Evolutionary conservation across 1,284 basidiomycete species (phyloP).

Genomic region (Earliella scabrosa): DNA sequence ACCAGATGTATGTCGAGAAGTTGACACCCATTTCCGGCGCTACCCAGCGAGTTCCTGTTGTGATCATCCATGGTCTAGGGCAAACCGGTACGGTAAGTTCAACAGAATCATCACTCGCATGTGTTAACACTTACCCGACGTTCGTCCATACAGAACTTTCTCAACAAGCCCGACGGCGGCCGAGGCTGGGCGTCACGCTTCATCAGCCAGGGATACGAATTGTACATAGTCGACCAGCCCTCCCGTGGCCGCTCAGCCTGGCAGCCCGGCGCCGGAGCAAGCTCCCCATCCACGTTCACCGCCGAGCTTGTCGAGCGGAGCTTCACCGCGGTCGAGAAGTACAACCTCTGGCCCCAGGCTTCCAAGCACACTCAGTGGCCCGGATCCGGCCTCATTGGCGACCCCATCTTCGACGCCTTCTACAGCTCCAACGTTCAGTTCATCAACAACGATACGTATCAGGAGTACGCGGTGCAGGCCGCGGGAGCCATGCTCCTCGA

Average conservation of each 20-base stretch:
- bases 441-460: neutral
- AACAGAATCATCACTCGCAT: too few species aligned
- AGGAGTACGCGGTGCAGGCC: neutral
- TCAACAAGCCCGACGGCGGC: neutral
- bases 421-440: neutral
- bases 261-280: neutral
- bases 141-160: neutral
- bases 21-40: neutral
- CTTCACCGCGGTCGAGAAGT: neutral
- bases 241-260: neutral
- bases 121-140: neutral
- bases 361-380: neutral
- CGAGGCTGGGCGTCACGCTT: neutral
- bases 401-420: neutral
- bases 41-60: neutral
- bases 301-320: neutral
- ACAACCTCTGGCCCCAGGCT: neutral
- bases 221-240: neutral
- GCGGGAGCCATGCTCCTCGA: neutral
- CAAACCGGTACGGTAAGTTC: neutral
- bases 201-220: neutral
- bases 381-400: neutral
- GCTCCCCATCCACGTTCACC: neutral
- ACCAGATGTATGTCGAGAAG: neutral
- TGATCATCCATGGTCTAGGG: neutral